phyloP scores from a whole-genome alignment of 306 rosid species.

The Cyclanthera cordifolia region DNA sequence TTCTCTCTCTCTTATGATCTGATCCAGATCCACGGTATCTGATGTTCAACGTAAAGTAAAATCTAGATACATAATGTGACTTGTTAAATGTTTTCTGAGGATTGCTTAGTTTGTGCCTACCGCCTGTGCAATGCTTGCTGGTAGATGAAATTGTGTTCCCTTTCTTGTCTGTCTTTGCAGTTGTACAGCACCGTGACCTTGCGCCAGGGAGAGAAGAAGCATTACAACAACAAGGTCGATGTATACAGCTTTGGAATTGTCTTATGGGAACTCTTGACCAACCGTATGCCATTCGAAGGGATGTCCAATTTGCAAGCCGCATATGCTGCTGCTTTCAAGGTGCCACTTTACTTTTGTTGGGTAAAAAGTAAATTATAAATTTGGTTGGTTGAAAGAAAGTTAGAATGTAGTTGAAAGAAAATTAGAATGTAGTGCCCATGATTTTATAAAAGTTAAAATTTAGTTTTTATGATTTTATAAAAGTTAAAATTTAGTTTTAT shows the following conservation, averaged over 20 bases:
- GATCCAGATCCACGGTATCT: background rate
- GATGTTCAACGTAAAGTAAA: background rate
- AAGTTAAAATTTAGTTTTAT: too few relatives aligned
- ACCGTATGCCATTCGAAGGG: conserved; percentile 99
- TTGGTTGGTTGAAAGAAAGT: too few relatives aligned
- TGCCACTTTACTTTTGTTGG: conserved; percentile 5
- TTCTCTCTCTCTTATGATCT: background rate
- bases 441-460: too few relatives aligned
- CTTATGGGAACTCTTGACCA: conserved; percentile 90
- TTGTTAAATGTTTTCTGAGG: background rate
- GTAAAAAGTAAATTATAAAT: too few relatives aligned
- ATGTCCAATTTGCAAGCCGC: conserved; percentile 99
- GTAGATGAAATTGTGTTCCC: background rate
- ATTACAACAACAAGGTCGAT: conserved; percentile 92
- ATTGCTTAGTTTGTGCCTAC: background rate
- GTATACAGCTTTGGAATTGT: conserved; percentile 98
- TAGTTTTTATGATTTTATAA: too few relatives aligned
- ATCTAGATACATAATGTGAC: background rate
- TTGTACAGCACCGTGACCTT: conserved; percentile 92
- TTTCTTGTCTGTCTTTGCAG: conserved; percentile 32
- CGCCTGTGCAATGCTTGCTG: background rate
- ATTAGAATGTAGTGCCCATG: too few relatives aligned
- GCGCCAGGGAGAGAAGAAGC: conserved; percentile 97
- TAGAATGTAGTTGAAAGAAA: too few relatives aligned
- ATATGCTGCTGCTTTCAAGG: conserved; percentile 99